Base-by-base conservation (phyloP, 176 grass and related monocot genomes). In the Typha latifolia region DNA sequence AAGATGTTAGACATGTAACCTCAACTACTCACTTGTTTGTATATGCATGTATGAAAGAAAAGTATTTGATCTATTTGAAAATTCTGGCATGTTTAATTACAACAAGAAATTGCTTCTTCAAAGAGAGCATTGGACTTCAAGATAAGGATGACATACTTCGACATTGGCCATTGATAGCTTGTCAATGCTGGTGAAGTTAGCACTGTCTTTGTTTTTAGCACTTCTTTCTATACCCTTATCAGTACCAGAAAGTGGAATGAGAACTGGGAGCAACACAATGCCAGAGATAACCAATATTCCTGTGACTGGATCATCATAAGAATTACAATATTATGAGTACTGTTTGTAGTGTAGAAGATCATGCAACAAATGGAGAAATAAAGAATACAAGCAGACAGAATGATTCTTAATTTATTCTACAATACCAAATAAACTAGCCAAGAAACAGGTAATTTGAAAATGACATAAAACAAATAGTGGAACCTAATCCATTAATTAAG, bases 111-210 rank as follows among this genome's bases (percentile, higher is more conserved):
- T n/a, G 29, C 22, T 73, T 49, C 10, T 14, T 29, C 47, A 67
- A 73, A 53, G 16, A 64, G 27, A 64, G 51, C 14, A 12, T 20
- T 10, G 14, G 4, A 66, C 47, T 53, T 22, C 66, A 5, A 12
- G 48, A 56, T 37, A 19, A 20, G 47, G 11, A 62, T 16, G 66
- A 52, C 66, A 78, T 82, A 99, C 94, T 32, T 61, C 1, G 68
- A 99, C 65, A 82, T 99, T 90, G 66, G 89, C 89, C 81, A 99
- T 23, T 62, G 86, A 79, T 10, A 99, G 72, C 62, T 20, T 87
- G 69, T 99, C 89, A 12, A 99, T 49, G 12, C 63, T 21, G 0
- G 86, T 76, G 71, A 84, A 77, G 32, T 70, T 62, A 4, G 63
- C 0, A 12, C 64, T 0, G 23, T 48, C 78, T 56, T 64, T 74